phyloP scores from a whole-genome alignment of 345 rosid genomes.

The Eucalyptus fibrosa region DNA sequence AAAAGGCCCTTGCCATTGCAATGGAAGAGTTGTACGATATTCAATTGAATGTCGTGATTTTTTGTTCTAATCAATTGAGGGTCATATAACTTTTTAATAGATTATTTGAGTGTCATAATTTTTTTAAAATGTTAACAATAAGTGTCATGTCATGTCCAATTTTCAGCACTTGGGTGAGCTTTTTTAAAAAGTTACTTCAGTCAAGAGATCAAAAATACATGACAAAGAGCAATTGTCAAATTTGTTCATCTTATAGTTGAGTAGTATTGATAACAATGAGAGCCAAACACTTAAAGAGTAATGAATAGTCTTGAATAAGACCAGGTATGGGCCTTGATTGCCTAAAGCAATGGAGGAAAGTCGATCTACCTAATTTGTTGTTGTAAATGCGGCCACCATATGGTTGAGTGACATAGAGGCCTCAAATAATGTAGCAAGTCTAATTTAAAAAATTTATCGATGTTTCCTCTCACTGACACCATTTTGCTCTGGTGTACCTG shows the following conservation, averaged over 20 bases:
- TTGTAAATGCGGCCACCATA: fast-evolving
- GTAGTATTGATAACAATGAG: background rate
- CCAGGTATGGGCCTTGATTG: background rate
- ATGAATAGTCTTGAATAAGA: background rate
- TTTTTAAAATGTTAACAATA: no score
- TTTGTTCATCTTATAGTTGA: background rate
- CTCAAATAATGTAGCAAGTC: background rate
- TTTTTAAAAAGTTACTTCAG: background rate
- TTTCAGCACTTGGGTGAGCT: fast-evolving
- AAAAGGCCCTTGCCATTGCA: no score
- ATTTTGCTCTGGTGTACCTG: background rate
- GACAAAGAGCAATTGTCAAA: background rate
- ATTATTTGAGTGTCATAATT: no score
- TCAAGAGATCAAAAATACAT: fast-evolving
- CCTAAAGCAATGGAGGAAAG: background rate
- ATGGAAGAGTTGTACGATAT: no score
- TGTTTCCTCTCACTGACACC: background rate
- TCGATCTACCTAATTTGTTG: background rate
- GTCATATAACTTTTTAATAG: no score
- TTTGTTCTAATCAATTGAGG: no score
- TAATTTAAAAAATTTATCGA: background rate
- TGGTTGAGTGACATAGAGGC: background rate
- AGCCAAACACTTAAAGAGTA: background rate
- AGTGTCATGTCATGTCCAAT: fast-evolving
- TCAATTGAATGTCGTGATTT: fast-evolving